Evolutionary conservation across 352 stramenopile species (phyloP), one percentile per base, ranked within the genome.

Genomic region (Albugo candida): DNA sequence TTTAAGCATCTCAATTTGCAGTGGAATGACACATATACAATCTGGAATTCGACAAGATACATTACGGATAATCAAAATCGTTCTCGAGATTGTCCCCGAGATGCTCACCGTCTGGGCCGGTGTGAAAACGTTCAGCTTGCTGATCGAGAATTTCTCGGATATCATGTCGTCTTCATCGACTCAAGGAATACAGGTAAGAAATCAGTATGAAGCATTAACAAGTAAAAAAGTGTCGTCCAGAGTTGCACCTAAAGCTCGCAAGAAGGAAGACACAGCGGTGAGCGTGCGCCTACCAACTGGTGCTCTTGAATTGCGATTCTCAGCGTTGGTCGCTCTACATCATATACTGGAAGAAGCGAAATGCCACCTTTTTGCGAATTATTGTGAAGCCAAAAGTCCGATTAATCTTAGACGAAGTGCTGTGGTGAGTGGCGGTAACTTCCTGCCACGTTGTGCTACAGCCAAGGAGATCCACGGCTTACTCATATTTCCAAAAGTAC

Each of bases 111-210:
- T 75, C 36, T 59, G 79, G 20, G 67, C 67, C 24, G 66, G 65
- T 0, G 45, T 62, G 12, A 70, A 85, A 34, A 61, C 73, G 12
- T 52, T 82, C 16, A 72, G 69, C 0, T 65, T 70, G 6, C 39
- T 89, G 38, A 56, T 89, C 31, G 76, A 89, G 51, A 89, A 86
- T 56, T 86, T 89, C 37, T 60, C 64, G 27, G 73, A 86, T 43
- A 56, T 85, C 17, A 67, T 89, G 27, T 62, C 64, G 4, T 62
- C 73, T 0, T 61, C 70, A 13, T 64, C 80, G 54, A 65, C 67
- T 1, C 71, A 84, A 39, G 71, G 74, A 0, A 83, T 86, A 47
- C 61, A 71, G 47, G 70, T 89, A 50, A 83, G 60, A 47, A 89
- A 89, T 55, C 69, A 63, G 51, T 89, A 89, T 60, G 64, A 81